Evolutionary conservation across 345 rosid genomes (phyloP).

Genomic region (Pugionium dolabratum): DNA sequence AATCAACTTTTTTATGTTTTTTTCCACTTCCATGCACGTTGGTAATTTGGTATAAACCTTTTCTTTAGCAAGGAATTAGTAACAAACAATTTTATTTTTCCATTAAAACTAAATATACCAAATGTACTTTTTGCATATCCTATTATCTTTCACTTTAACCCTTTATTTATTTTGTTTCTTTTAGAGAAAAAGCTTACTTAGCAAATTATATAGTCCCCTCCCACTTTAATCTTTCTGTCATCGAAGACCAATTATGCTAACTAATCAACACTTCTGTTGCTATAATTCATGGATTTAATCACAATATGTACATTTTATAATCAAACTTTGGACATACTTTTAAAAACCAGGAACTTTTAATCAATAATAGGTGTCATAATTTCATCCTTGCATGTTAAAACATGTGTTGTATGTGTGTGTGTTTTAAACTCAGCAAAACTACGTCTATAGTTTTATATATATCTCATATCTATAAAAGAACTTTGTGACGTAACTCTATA

Average conservation of each 20-base stretch:
- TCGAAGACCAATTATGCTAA: conserved; percentile 30
- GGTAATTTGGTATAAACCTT: conserved; percentile 25
- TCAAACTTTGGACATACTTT: too few species aligned
- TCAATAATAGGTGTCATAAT: too few species aligned
- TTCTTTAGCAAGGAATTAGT: conserved; percentile 1
- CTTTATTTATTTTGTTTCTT: conserved; percentile 25
- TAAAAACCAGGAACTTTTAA: too few species aligned
- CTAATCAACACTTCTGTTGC: neutral
- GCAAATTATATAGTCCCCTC: conserved; percentile 17
- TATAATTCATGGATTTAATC: too few species aligned
- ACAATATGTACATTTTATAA: too few species aligned
- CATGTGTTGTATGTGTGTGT: too few species aligned
- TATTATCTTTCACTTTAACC: conserved; percentile 25
- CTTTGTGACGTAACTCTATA: neutral
- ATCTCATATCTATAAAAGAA: neutral
- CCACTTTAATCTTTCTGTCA: conserved; percentile 38
- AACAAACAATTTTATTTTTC: neutral
- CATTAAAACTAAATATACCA: conserved; percentile 5
- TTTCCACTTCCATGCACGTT: conserved; percentile 34
- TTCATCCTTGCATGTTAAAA: too few species aligned
- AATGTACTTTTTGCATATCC: conserved; percentile 18
- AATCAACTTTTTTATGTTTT: conserved; percentile 16
- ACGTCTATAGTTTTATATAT: too few species aligned
- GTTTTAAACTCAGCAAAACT: too few species aligned
- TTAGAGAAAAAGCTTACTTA: conserved; percentile 32